Evolutionary conservation across 116 monocot species (phyloP).

Genomic region (Trichopus zeylanicus): DNA sequence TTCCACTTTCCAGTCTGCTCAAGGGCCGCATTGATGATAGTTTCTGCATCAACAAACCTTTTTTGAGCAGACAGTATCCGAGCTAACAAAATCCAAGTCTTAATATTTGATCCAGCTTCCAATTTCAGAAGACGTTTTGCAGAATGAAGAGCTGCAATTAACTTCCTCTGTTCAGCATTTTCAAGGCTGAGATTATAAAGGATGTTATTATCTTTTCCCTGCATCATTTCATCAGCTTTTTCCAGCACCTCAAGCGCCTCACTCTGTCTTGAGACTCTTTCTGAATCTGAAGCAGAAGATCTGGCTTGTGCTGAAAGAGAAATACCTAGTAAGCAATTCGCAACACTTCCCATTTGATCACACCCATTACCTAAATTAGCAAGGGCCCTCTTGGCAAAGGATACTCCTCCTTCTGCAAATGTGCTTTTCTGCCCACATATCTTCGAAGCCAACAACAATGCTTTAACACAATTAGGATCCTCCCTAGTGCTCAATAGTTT

Average conservation of each 20-base stretch:
- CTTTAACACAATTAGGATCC: conserved; percentile 53
- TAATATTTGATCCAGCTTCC: conserved; percentile 70
- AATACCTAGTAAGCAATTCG: conserved; percentile 57
- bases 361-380: conserved; percentile 25
- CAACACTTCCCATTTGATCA: conserved; percentile 34
- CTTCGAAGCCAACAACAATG: conserved; percentile 80
- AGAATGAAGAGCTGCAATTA: conserved; percentile 60
- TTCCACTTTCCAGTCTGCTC: conserved; percentile 74
- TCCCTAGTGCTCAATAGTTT: conserved; percentile 52
- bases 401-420: conserved; percentile 53
- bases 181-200: conserved; percentile 66
- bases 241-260: conserved; percentile 69
- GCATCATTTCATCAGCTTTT: conserved; percentile 34
- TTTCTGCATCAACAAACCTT: conserved; percentile 61
- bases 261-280: conserved; percentile 42
- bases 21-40: conserved; percentile 60
- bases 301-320: conserved; percentile 64
- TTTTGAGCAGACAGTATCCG: conserved; percentile 87
- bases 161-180: conserved; percentile 87
- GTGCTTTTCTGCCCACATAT: conserved; percentile 39
- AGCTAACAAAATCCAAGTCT: conserved; percentile 76
- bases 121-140: conserved; percentile 57
- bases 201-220: conserved; percentile 39
- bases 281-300: conserved; percentile 49
- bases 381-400: conserved; percentile 61